A percentile compares a stretch with the other conserved stretches of the same genome.
Evolutionary conservation across 352 stramenopile species (phyloP).

Genomic region (Pythium aristosporum): DNA sequence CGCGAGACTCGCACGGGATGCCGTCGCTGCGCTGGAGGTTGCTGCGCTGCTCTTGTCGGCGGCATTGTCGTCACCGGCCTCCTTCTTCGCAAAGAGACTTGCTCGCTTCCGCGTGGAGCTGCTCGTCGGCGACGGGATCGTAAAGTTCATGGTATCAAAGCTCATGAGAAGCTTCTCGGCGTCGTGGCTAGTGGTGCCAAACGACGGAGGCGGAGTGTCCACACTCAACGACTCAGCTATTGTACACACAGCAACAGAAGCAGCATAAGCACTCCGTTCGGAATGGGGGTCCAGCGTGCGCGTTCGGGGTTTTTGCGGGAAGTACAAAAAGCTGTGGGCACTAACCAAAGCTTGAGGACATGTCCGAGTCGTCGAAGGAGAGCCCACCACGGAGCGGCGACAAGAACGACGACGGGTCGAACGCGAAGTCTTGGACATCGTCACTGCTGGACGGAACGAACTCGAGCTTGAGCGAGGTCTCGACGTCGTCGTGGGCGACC

Average conservation of each 20-base stretch:
- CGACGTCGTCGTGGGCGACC: constrained; percentile 68
- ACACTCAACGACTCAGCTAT: constrained; percentile 55
- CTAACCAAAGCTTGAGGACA: constrained; percentile 76
- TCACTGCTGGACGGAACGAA: constrained; percentile 39
- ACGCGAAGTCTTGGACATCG: constrained; percentile 67
- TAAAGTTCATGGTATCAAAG: constrained; percentile 87
- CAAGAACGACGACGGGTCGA: constrained; percentile 49
- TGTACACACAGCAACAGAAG: constrained; percentile 24
- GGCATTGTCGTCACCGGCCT: constrained; percentile 13
- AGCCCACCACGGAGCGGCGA: constrained; percentile 51
- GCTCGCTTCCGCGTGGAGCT: constrained; percentile 48
- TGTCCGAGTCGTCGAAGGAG: constrained; percentile 52
- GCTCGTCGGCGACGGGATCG: constrained; percentile 73
- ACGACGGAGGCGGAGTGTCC: constrained; percentile 32
- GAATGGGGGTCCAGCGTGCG: constrained; percentile 12
- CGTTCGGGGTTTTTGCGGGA: not conserved
- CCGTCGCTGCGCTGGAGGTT: not conserved
- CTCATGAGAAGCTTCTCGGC: constrained; percentile 86
- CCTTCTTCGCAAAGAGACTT: constrained; percentile 41
- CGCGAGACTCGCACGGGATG: constrained; percentile 8
- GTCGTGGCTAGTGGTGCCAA: constrained; percentile 31
- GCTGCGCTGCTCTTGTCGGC: not conserved
- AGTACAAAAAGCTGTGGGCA: constrained; percentile 22
- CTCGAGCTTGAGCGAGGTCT: constrained; percentile 56
- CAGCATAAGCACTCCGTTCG: constrained; percentile 16